These are phyloP conservation scores for Acacia pycnantha DNA, from an alignment of 331 rosid genomes.

Conservation along the genomic window DNA sequence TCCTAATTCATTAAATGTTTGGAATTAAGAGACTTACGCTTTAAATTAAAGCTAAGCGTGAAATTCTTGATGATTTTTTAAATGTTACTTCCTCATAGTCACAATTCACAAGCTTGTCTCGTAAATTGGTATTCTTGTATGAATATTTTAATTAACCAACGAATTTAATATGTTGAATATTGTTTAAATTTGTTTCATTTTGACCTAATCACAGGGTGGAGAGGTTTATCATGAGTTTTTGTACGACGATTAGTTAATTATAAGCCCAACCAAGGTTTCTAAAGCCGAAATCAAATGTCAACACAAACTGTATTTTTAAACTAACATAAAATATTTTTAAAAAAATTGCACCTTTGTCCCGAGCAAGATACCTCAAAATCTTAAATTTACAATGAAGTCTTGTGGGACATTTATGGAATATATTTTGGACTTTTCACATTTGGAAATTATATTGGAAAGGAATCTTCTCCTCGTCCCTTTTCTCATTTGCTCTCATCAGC, in stretches of 20 bases:
- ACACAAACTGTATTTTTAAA: not conserved
- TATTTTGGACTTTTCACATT: no score
- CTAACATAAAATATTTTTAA: no score
- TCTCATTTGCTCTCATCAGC: no score
- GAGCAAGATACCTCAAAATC: no score
- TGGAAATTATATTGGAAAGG: rapidly evolving
- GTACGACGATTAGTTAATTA: not conserved
- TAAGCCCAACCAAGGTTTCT: not conserved
- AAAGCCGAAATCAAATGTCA: not conserved
- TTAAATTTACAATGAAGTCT: no score
- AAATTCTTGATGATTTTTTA: not conserved
- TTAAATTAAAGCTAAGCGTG: not conserved
- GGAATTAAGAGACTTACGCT: not conserved
- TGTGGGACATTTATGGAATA: no score
- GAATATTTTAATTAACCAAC: not conserved
- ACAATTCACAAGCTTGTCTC: no score
- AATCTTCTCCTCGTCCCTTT: no score
- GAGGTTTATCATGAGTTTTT: not conserved
- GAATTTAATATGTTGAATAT: not conserved
- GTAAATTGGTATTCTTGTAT: not conserved
- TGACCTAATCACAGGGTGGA: not conserved
- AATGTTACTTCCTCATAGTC: not conserved
- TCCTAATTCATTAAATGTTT: not conserved
- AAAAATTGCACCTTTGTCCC: no score
- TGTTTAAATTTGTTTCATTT: not conserved